Base-by-base conservation (phyloP, 164 flowering plant genomes). In the Brasenia schreberi region DNA sequence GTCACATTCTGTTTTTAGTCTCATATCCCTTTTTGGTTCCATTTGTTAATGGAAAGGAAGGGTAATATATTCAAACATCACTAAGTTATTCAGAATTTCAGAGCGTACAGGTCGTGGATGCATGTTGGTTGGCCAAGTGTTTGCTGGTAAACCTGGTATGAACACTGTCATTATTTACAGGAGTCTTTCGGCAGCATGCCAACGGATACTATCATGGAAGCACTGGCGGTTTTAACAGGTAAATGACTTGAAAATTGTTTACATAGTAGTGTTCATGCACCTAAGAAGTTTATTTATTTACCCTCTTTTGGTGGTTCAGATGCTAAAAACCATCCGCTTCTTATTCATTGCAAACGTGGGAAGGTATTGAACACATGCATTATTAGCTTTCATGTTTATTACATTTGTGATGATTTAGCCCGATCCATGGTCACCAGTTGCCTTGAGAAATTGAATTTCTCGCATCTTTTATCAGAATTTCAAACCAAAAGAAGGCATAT, bases 261-360 rank as follows among this genome's bases (percentile, higher is more conserved):
- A 64, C 9, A 14, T 19, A 17, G 7, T 45, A 7, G 56, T 49
- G 10, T 49, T 14, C 56, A 49, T 5, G 56, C 10, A 49, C 12
- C 12, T 9, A 49, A 9, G 56, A 49, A 49, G 56, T 49, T 49
- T 49, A 49, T 14, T 49, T 49, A 49, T 49, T 49, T 49, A 49
- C 16, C 56, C 56, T 49, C 56, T 49, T 49, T 49, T 19, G 64
- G 67, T 18, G 0, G 5, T 69, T 74, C 84, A 87, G 96, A 89
- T 80, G 81, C 75, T 61, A 83, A 75, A 73, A 87, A 81, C 69
- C 92, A 83, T 69, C 96, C 96, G 4, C 63, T 89, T 62, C 69
- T 89, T 53, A 84, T 89, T 67, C 96, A 89, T 66, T 89, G 96
- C 80, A 89, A 87, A 68, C 81, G 88, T 56, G 96, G 96, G 18